These are phyloP conservation scores for Solanum appendiculatum DNA, from an alignment of 257 asterid species.

Conservation along the genomic window DNA sequence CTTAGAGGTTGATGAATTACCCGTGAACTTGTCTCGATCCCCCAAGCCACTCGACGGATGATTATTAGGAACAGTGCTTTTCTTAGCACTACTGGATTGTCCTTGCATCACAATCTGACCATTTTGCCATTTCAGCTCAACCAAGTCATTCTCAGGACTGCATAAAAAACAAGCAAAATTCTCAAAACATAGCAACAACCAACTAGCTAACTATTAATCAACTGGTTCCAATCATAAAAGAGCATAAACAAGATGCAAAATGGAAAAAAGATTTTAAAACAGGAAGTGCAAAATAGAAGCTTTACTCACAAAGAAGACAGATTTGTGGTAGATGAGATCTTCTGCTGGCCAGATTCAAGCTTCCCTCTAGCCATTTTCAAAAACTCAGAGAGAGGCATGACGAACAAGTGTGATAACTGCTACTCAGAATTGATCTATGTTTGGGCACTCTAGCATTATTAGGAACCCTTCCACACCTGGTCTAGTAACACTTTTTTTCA, in stretches of 20 bases:
- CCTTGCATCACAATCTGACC: constrained; percentile 78
- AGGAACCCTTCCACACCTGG: neutral
- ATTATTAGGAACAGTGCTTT: constrained; percentile 14
- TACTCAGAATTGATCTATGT: neutral
- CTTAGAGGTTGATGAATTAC: constrained; percentile 23
- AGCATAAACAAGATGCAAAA: neutral
- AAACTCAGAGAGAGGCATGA: constrained; percentile 86
- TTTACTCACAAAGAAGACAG: constrained; percentile 35
- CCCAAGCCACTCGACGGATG: constrained; percentile 10
- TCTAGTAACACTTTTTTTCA: neutral
- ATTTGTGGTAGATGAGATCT: constrained; percentile 11
- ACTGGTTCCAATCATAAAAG: constrained; percentile 1
- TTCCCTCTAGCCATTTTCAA: constrained; percentile 62
- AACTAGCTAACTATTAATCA: neutral
- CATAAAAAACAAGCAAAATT: constrained; percentile 3
- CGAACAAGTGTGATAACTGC: constrained; percentile 6
- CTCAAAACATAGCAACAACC: neutral
- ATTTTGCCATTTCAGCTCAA: constrained; percentile 80
- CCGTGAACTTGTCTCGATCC: constrained; percentile 23
- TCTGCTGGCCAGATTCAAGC: constrained; percentile 42
- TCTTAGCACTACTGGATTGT: constrained; percentile 40
- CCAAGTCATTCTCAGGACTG: constrained; percentile 50
- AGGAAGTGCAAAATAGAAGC: neutral
- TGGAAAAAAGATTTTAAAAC: neutral
- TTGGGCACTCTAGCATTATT: neutral